These are phyloP conservation scores for Entomortierella lignicola DNA, from an alignment of 192 early-diverging fungal genomes.

Conservation along the genomic window DNA sequence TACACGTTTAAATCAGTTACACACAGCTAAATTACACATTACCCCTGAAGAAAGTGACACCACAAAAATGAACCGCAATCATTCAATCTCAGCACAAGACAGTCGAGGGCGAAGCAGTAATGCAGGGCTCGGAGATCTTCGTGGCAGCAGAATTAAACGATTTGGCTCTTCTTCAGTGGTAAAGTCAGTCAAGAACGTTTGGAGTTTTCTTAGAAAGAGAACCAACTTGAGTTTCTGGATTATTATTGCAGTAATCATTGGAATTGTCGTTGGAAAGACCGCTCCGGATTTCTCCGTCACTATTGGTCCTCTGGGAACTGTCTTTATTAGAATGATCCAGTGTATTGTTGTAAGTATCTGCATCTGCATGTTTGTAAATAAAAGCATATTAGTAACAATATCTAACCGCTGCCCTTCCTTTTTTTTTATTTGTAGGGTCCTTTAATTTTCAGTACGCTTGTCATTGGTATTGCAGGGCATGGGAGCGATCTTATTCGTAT, in stretches of 20 bases:
- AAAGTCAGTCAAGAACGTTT: constrained; percentile 2
- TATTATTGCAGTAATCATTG: constrained; percentile 56
- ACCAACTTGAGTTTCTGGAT: constrained; percentile 65
- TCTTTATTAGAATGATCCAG: constrained; percentile 66
- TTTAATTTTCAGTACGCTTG: constrained; percentile 75
- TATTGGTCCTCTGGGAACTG: constrained; percentile 57
- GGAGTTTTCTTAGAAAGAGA: constrained; percentile 15
- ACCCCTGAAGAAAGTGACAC: too few species aligned
- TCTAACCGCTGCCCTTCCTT: neutral
- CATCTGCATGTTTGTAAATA: neutral
- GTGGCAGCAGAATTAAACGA: neutral
- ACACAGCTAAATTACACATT: too few species aligned
- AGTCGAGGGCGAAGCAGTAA: neutral
- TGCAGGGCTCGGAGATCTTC: neutral
- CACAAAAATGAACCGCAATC: neutral
- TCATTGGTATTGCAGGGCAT: constrained; percentile 77
- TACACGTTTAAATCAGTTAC: too few species aligned
- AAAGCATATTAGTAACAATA: too few species aligned
- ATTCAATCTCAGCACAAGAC: constrained; percentile 3
- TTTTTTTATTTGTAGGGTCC: constrained; percentile 52
- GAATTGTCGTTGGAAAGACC: constrained; percentile 60
- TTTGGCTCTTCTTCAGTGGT: neutral
- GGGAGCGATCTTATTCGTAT: constrained; percentile 66
- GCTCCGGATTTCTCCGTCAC: constrained; percentile 48
- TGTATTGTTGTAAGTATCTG: constrained; percentile 46